A percentile compares a stretch with the other conserved stretches of the same genome.
Evolutionary conservation across 139 green algal genomes (phyloP).

Genomic region (Spirogloea muscicola): DNA sequence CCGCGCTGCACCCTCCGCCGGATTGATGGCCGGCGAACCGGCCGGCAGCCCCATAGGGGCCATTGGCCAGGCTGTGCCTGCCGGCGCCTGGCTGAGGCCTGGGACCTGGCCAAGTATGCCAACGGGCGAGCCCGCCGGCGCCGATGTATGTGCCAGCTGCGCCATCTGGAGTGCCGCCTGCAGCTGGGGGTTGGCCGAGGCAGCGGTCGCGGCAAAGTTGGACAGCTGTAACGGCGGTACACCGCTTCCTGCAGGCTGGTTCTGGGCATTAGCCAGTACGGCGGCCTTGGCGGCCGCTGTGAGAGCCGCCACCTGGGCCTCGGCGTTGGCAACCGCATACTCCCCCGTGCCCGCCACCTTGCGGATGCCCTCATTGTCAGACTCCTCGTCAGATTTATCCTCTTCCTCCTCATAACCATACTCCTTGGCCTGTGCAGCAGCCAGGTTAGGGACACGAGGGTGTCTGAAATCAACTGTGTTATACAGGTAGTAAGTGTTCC

Average conservation of each 20-base stretch:
- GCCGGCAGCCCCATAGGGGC: constrained; percentile 23
- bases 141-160: neutral
- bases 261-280: neutral
- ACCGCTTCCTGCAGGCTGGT: neutral
- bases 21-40: constrained; percentile 5
- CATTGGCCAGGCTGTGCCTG: constrained; percentile 2
- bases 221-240: neutral
- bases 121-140: too few relatives aligned
- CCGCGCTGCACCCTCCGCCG: neutral
- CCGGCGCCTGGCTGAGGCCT: neutral
- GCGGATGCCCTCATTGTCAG: constrained; percentile 43
- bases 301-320: neutral
- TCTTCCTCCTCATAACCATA: constrained; percentile 48
- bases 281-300: neutral
- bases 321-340: constrained; percentile 8
- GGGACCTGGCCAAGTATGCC: too few relatives aligned
- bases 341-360: neutral
- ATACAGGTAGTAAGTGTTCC: too few relatives aligned
- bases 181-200: constrained; percentile 9
- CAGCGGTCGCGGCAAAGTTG: neutral
- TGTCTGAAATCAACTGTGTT: neutral
- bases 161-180: neutral
- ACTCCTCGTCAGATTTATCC: constrained; percentile 53
- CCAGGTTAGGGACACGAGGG: neutral
- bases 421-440: constrained; percentile 49